These are phyloP conservation scores for Calonectria multiphialidica DNA, from an alignment of 2,329 filamentous ascomycete species.

Conservation along the genomic window DNA sequence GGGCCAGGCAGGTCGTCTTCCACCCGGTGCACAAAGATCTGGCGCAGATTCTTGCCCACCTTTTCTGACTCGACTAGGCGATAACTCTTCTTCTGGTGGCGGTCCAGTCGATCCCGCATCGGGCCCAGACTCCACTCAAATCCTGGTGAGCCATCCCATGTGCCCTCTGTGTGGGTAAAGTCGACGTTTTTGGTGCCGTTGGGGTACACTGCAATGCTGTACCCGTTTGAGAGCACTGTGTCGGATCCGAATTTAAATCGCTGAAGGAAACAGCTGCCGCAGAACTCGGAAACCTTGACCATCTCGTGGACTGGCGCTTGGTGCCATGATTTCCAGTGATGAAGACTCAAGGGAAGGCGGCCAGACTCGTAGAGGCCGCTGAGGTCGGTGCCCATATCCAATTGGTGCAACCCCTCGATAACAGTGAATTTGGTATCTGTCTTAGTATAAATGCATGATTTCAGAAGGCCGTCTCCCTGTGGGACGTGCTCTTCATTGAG, in stretches of 20 bases:
- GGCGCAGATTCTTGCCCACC: slow-evolving; percentile 60
- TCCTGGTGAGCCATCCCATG: slow-evolving; percentile 62
- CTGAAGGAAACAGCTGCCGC: slow-evolving; percentile 70
- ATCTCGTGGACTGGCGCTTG: slow-evolving; percentile 62
- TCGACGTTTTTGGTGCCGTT: slow-evolving; percentile 54
- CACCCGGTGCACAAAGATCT: slow-evolving; percentile 65
- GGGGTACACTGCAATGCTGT: slow-evolving; percentile 65
- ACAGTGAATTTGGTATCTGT: slow-evolving; percentile 66
- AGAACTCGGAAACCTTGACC: slow-evolving; percentile 62
- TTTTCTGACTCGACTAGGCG: slow-evolving; percentile 58
- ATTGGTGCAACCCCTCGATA: slow-evolving; percentile 67
- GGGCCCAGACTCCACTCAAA: slow-evolving; percentile 68
- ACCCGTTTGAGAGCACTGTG: slow-evolving; percentile 69
- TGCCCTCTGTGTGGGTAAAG: slow-evolving; percentile 63
- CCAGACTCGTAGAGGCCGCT: slow-evolving; percentile 73
- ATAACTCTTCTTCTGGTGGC: slow-evolving; percentile 64
- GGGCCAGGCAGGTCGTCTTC: slow-evolving; percentile 45
- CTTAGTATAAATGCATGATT: slow-evolving; percentile 68
- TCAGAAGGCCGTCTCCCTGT: slow-evolving; percentile 67
- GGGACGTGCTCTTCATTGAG: slow-evolving; percentile 47
- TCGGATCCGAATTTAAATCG: slow-evolving; percentile 63
- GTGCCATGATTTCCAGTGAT: slow-evolving; percentile 76
- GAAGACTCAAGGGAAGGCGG: slow-evolving; percentile 65
- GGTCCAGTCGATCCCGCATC: slow-evolving; percentile 52
- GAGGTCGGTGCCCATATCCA: slow-evolving; percentile 67